Conservation (phyloP, 192 early-diverging fungal genomes). For the Linnemannia hyalina region DNA sequence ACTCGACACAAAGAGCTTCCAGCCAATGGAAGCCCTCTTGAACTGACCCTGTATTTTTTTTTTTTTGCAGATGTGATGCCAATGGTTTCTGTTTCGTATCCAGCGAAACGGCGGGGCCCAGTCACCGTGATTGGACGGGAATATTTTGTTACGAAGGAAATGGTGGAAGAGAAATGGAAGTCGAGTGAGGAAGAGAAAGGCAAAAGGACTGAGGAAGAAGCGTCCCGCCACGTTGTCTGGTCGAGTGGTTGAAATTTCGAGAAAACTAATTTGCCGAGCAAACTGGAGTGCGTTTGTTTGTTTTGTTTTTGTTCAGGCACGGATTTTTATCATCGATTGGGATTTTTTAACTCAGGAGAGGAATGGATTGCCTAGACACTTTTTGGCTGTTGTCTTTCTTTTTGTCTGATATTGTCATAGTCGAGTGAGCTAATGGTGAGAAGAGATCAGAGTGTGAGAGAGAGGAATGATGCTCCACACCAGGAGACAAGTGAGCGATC, state of each 20-base stretch:
- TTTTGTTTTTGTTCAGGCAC: background rate
- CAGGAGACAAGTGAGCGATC: background rate
- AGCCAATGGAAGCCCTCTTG: background rate
- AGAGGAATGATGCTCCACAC: constrained; percentile 5
- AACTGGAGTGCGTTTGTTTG: background rate
- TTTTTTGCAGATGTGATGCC: background rate
- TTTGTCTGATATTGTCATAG: background rate
- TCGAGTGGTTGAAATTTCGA: background rate
- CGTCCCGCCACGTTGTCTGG: constrained; percentile 10
- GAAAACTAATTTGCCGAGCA: background rate
- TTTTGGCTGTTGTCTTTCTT: background rate
- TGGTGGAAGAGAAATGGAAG: background rate
- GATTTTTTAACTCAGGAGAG: background rate
- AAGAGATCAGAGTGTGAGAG: background rate
- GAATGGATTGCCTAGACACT: background rate
- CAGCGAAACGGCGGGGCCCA: constrained; percentile 18
- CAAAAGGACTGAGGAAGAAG: background rate
- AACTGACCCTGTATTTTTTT: background rate
- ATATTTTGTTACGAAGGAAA: background rate
- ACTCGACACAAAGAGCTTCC: background rate
- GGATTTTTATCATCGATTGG: background rate
- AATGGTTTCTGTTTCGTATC: constrained; percentile 10
- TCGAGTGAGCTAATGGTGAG: background rate
- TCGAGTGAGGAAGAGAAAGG: background rate
- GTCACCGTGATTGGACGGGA: background rate